A percentile compares a stretch with the other conserved stretches of the same genome.
Evolutionary conservation across 768 basidiomycete genomes (phyloP).

Genomic region (Suillus subaureus): DNA sequence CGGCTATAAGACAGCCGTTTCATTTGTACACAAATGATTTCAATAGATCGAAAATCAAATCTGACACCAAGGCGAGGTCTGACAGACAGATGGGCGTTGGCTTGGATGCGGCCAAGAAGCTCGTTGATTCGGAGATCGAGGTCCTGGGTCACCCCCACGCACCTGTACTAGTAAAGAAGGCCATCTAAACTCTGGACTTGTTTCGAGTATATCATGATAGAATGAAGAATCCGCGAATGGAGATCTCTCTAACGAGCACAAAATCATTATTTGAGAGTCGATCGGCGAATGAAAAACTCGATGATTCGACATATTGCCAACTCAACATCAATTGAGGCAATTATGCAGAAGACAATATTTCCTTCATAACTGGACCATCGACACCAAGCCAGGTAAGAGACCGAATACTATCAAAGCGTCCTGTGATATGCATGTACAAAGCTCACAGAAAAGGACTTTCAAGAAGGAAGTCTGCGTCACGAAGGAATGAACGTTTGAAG

Average conservation of each 20-base stretch:
- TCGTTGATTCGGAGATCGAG: no score
- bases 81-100: neutral
- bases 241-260: neutral
- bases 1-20: neutral
- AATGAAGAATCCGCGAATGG: neutral
- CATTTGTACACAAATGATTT: neutral
- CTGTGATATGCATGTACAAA: neutral
- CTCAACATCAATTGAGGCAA: neutral
- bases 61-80: neutral
- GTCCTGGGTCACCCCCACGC: no score
- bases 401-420: no score
- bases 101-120: neutral
- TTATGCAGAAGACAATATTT: neutral
- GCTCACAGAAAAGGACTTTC: neutral
- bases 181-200: no score
- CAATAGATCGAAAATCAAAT: neutral
- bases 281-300: neutral
- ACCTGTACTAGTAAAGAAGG: no score
- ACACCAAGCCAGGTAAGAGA: neutral
- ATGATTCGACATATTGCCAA: neutral
- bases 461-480: neutral
- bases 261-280: neutral
- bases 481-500: no score
- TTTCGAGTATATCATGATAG: no score
- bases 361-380: neutral